phyloP scores from a whole-genome alignment of 768 basidiomycete genomes.

The Phanerochaete carnosa region DNA sequence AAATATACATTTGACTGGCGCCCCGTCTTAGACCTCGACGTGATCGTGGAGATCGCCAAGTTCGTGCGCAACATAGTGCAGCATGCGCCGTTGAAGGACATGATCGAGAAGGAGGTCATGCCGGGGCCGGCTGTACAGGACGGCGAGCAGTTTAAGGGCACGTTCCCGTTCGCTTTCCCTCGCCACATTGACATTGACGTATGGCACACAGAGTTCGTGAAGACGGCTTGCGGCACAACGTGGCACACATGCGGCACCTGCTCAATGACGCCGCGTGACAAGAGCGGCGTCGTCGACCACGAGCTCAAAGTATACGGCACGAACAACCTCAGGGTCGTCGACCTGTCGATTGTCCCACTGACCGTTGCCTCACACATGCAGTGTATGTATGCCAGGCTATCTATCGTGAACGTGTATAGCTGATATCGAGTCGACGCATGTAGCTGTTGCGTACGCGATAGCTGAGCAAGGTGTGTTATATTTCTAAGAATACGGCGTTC shows the following conservation, averaged over 20 bases:
- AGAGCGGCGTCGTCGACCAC: constrained; percentile 34
- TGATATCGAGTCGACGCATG: neutral
- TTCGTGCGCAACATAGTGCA: constrained; percentile 19
- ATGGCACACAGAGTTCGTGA: constrained; percentile 16
- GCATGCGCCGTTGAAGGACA: constrained; percentile 18
- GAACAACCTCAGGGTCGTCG: constrained; percentile 40
- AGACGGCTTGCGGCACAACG: constrained; percentile 15
- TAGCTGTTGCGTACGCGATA: constrained; percentile 20
- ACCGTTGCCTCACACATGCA: constrained; percentile 36
- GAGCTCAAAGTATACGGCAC: constrained; percentile 30
- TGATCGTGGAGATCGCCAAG: constrained; percentile 22
- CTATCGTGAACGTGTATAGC: neutral
- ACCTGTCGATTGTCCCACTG: constrained; percentile 39
- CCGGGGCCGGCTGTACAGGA: constrained; percentile 28
- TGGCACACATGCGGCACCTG: constrained; percentile 34
- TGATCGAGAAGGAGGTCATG: constrained; percentile 21
- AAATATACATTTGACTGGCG: neutral
- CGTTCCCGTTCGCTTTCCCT: neutral
- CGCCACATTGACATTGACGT: neutral
- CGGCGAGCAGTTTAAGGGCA: constrained; percentile 24
- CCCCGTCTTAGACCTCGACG: constrained; percentile 16
- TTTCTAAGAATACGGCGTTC: neutral
- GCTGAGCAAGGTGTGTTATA: constrained; percentile 24
- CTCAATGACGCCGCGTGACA: constrained; percentile 35
- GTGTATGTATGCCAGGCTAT: constrained; percentile 8